These are phyloP conservation scores for Boletus reticuloceps DNA, from an alignment of 768 basidiomycete species.

Conservation along the genomic window DNA sequence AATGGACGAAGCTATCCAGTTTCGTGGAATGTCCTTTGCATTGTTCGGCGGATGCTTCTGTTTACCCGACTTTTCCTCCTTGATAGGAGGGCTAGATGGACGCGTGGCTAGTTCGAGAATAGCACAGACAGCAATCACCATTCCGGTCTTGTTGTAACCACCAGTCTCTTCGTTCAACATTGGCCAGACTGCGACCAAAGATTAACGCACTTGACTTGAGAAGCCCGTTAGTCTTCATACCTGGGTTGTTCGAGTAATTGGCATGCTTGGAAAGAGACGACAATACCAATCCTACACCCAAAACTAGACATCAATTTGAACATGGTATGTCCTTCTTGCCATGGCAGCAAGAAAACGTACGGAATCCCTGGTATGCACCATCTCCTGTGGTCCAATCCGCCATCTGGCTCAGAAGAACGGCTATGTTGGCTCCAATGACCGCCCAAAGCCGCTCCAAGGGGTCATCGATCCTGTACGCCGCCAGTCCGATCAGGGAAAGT, in stretches of 20 bases:
- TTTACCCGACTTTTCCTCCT: not conserved
- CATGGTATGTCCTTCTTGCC: not conserved
- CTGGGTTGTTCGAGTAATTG: slow-evolving; percentile 80
- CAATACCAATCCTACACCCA: slow-evolving; percentile 62
- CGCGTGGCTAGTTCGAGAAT: slow-evolving; percentile 55
- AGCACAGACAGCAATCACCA: slow-evolving; percentile 56
- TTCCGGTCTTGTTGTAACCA: slow-evolving; percentile 67
- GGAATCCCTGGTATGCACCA: slow-evolving; percentile 45
- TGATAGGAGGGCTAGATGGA: slow-evolving; percentile 17
- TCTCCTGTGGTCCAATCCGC: slow-evolving; percentile 52
- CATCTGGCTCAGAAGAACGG: slow-evolving; percentile 47
- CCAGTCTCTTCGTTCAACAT: slow-evolving; percentile 63
- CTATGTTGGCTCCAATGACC: slow-evolving; percentile 53
- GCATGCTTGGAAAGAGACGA: slow-evolving; percentile 71
- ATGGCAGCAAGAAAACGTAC: slow-evolving; percentile 34
- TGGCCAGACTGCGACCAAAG: slow-evolving; percentile 62
- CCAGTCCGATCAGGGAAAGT: slow-evolving; percentile 51
- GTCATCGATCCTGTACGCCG: slow-evolving; percentile 48
- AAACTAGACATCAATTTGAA: slow-evolving; percentile 41
- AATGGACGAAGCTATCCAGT: slow-evolving; percentile 44
- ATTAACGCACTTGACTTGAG: not conserved
- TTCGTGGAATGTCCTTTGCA: slow-evolving; percentile 9
- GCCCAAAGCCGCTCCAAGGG: slow-evolving; percentile 55
- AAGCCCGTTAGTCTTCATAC: slow-evolving; percentile 31
- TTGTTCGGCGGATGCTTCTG: not conserved